Evolutionary conservation across 208 protist species (phyloP).

Genomic region (Jaenimonas drosophilae): DNA sequence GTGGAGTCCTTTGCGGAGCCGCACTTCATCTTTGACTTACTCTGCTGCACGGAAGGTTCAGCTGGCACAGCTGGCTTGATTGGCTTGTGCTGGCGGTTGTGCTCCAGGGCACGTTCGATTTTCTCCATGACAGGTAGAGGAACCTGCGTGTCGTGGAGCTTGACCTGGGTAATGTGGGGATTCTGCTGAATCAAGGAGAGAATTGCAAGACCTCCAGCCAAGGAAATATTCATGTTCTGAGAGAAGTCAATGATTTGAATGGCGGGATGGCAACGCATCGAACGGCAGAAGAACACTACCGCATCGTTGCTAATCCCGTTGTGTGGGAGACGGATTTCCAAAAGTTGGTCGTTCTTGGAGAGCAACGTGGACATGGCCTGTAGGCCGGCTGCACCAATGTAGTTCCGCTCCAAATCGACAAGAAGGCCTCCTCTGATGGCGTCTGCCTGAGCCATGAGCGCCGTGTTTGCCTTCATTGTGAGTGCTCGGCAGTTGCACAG

Average conservation of each 20-base stretch:
- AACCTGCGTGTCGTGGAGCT: slow-evolving; percentile 53
- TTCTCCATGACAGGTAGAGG: slow-evolving; percentile 37
- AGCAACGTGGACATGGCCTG: slow-evolving; percentile 67
- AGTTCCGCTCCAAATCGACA: slow-evolving; percentile 60
- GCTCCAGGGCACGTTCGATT: slow-evolving; percentile 25
- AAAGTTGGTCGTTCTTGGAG: slow-evolving; percentile 38
- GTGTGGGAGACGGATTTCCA: slow-evolving; percentile 27
- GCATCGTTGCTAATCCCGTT: slow-evolving; percentile 79
- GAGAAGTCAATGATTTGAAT: slow-evolving; percentile 59
- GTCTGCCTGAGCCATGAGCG: slow-evolving; percentile 23
- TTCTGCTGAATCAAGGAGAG: slow-evolving; percentile 51
- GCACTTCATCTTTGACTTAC: no score
- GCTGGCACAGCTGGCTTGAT: neutral
- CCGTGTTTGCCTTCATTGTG: slow-evolving; percentile 47
- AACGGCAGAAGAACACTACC: slow-evolving; percentile 67
- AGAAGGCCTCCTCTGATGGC: slow-evolving; percentile 19
- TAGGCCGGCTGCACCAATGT: slow-evolving; percentile 60
- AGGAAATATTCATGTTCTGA: slow-evolving; percentile 48
- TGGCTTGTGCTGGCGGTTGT: slow-evolving; percentile 14
- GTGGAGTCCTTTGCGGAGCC: no score
- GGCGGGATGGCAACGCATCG: slow-evolving; percentile 33
- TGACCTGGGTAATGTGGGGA: slow-evolving; percentile 11
- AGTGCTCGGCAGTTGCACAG: slow-evolving; percentile 50
- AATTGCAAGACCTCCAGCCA: slow-evolving; percentile 59
- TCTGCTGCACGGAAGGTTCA: no score